Evolutionary conservation across 495 filamentous ascomycete species (phyloP).

Genomic region (Aspergillus panamensis): DNA sequence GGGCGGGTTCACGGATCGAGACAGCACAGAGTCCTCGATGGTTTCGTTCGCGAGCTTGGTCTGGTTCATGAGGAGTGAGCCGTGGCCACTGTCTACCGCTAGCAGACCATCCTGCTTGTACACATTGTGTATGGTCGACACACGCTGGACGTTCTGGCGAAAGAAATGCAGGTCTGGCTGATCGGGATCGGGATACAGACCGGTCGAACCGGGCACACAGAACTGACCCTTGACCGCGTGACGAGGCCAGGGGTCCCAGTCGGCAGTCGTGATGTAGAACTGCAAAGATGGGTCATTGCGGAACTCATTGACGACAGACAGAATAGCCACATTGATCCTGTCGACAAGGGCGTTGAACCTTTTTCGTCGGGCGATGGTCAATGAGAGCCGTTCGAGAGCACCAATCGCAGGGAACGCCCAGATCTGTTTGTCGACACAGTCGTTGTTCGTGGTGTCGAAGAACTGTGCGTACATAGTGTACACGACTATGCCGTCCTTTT

Average conservation of each 20-base stretch:
- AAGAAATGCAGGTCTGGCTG: constrained; percentile 24
- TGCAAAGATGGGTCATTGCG: background rate
- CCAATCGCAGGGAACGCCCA: constrained; percentile 17
- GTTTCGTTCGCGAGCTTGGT: background rate
- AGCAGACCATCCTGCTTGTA: background rate
- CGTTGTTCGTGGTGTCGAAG: constrained; percentile 23
- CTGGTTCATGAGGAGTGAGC: background rate
- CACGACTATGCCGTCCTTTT: constrained; percentile 22
- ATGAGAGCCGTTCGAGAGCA: background rate
- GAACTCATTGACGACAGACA: constrained; percentile 15
- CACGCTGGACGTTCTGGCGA: constrained; percentile 21
- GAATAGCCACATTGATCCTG: constrained; percentile 22
- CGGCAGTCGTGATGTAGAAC: constrained; percentile 11
- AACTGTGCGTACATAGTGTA: constrained; percentile 26
- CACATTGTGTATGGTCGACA: background rate
- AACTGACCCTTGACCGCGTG: constrained; percentile 22
- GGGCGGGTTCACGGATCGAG: background rate
- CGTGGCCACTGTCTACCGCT: background rate
- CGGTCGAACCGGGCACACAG: constrained; percentile 19
- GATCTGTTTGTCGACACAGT: constrained; percentile 21
- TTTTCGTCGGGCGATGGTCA: constrained; percentile 22
- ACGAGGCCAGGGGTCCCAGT: constrained; percentile 27
- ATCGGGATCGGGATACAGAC: constrained; percentile 21
- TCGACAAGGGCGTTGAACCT: constrained; percentile 27
- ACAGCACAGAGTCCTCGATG: background rate